These are phyloP conservation scores for Onygenales sp. DNA, from an alignment of 2,329 filamentous ascomycete genomes.

Conservation along the genomic window DNA sequence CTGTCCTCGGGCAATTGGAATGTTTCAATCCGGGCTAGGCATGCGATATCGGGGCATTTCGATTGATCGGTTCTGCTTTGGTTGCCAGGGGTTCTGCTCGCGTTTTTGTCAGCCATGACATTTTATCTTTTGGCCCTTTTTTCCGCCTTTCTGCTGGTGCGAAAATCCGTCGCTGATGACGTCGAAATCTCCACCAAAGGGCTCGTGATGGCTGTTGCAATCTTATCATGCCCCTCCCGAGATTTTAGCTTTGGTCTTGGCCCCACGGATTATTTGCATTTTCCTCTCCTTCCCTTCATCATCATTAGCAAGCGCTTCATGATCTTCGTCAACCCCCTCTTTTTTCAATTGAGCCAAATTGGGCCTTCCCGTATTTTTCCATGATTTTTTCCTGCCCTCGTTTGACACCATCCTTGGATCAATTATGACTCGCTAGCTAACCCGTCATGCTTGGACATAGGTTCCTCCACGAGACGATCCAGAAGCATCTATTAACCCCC, in stretches of 20 bases:
- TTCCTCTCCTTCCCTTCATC: neutral
- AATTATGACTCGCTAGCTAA: neutral
- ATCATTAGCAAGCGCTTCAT: neutral
- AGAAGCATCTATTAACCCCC: constrained; percentile 56
- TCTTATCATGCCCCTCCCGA: neutral
- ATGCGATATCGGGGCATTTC: constrained; percentile 2
- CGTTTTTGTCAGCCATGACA: neutral
- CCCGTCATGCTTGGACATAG: constrained; percentile 16
- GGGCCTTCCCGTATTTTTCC: neutral
- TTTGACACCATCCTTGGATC: neutral
- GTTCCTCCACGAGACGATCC: constrained; percentile 37
- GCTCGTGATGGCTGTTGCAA: neutral
- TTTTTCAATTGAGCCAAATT: neutral
- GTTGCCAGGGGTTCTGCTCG: neutral
- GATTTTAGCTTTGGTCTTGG: neutral
- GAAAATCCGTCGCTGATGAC: neutral
- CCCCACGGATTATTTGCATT: constrained; percentile 1
- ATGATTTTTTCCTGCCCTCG: neutral
- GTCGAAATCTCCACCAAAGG: neutral
- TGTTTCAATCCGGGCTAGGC: constrained; percentile 6
- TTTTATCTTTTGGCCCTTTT: neutral
- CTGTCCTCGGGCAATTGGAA: neutral
- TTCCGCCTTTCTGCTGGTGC: neutral
- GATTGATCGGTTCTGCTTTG: neutral
- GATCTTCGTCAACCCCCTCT: constrained; percentile 3